These are phyloP conservation scores for Trametes maxima DNA, from an alignment of 768 basidiomycete species.

Conservation along the genomic window DNA sequence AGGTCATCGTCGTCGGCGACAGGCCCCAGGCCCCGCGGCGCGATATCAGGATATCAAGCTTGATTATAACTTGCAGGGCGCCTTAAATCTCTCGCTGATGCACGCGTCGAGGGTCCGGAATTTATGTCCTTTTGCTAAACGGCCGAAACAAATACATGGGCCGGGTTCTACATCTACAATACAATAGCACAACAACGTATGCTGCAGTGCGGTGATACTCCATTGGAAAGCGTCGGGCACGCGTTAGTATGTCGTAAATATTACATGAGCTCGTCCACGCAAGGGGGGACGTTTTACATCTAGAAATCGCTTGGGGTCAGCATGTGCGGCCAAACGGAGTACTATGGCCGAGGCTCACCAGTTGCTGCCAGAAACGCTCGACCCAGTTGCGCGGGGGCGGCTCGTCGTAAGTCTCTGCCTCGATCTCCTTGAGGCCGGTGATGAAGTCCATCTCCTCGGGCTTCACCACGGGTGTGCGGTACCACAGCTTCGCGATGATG, in stretches of 20 bases:
- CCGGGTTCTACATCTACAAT: constrained; percentile 15
- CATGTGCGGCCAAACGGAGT: not conserved
- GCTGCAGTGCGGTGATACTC: constrained; percentile 7
- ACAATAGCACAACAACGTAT: not conserved
- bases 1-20: too few species aligned
- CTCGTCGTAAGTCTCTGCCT: constrained; percentile 55
- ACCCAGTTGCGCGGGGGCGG: constrained; percentile 65
- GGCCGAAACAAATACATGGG: not conserved
- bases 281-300: constrained; percentile 20
- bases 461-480: constrained; percentile 47
- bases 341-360: constrained; percentile 51
- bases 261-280: not conserved
- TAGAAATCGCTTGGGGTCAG: constrained; percentile 3
- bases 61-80: too few species aligned
- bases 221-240: not conserved
- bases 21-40: too few species aligned
- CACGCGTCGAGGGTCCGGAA: not conserved
- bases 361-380: constrained; percentile 78
- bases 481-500: constrained; percentile 55
- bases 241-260: constrained; percentile 12
- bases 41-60: too few species aligned
- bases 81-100: not conserved
- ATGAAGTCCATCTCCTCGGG: constrained; percentile 85
- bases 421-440: constrained; percentile 47
- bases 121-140: not conserved